Evolutionary conservation across 2,329 filamentous ascomycete genomes (phyloP).

Genomic region (Penicillium palitans): DNA sequence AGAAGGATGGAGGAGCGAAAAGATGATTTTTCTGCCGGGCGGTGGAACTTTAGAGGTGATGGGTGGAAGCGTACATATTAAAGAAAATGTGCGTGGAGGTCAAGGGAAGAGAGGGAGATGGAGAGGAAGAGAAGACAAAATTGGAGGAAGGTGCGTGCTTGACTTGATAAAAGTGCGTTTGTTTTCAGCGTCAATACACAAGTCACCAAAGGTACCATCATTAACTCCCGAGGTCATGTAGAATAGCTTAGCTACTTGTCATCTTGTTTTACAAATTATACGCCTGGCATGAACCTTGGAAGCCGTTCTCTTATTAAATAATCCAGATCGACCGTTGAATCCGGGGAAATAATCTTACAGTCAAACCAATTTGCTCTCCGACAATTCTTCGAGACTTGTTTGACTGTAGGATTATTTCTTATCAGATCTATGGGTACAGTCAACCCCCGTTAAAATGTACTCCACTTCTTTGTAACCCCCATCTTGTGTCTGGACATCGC

Average conservation of each 20-base stretch:
- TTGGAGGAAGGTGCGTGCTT: neutral
- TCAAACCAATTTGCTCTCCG: no score
- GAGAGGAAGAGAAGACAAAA: neutral
- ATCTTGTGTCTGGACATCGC: conserved; percentile 11
- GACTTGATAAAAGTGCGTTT: neutral
- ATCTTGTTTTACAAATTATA: neutral
- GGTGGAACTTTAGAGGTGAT: neutral
- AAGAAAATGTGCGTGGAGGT: neutral
- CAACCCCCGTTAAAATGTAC: no score
- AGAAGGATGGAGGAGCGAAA: conserved; percentile 21
- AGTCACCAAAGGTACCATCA: neutral
- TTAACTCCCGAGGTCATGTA: no score
- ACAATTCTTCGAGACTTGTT: no score
- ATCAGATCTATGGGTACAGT: neutral
- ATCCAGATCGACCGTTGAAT: neutral
- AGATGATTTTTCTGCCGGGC: conserved; percentile 26
- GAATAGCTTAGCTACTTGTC: neutral
- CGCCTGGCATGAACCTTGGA: no score
- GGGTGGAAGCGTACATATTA: neutral
- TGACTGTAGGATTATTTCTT: neutral
- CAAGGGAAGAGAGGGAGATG: neutral
- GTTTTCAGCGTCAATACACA: neutral
- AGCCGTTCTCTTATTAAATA: neutral
- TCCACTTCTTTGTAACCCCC: no score
- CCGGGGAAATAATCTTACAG: neutral